Evolutionary conservation across 352 stramenopile genomes (phyloP).

Genomic region (Pythium phragmitis): DNA sequence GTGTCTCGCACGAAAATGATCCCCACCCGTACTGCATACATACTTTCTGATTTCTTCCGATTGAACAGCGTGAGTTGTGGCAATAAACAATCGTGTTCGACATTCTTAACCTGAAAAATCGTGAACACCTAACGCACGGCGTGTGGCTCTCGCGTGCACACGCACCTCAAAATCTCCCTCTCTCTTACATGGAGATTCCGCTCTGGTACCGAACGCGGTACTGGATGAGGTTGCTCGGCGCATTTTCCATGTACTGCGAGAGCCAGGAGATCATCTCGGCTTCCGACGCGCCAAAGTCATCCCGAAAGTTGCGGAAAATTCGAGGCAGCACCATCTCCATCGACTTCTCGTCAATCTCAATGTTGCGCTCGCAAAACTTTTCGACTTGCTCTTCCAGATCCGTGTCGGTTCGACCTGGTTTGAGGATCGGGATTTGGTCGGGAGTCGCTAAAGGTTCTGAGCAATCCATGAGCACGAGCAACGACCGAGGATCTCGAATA

Average conservation of each 20-base stretch:
- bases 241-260: conserved; percentile 80
- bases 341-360: conserved; percentile 55
- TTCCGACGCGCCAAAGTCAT: conserved; percentile 86
- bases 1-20: neutral
- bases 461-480: conserved; percentile 82
- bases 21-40: conserved; percentile 11
- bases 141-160: no score
- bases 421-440: conserved; percentile 72
- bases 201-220: conserved; percentile 74
- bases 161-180: no score
- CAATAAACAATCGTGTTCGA: conserved; percentile 16
- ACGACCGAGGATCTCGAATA: conserved; percentile 80
- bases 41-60: conserved; percentile 7
- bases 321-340: conserved; percentile 69
- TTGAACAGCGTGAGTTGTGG: conserved; percentile 13
- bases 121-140: no score
- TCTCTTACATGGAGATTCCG: conserved; percentile 61
- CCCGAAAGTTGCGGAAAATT: conserved; percentile 79
- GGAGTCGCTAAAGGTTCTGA: conserved; percentile 56
- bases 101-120: neutral
- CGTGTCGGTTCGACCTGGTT: conserved; percentile 81
- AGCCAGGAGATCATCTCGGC: conserved; percentile 86
- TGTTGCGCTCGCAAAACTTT: conserved; percentile 65
- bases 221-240: conserved; percentile 66
- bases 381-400: conserved; percentile 81